Base-by-base conservation (phyloP, 306 rosid genomes). In the Hippophae rhamnoides region DNA sequence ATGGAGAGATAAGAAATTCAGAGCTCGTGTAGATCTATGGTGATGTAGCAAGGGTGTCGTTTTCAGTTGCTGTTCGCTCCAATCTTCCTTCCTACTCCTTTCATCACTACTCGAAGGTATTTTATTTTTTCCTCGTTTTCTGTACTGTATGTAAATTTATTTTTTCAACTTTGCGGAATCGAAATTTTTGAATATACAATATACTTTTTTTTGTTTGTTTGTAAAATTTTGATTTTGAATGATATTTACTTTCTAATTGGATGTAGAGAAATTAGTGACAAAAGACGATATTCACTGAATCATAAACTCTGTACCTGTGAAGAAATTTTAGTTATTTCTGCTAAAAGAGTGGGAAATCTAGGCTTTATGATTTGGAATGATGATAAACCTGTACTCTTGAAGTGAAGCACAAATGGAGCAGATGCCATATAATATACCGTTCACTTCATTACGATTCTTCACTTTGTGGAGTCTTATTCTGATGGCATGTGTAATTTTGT, bases 61-160 rank as follows among this genome's bases (percentile, higher is more conserved):
- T 75, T 73, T 75, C 82, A 10, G 74, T 82, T 38, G 59, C 84
- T 42, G 54, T 73, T 66, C 81, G 80, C 59, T 64, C 77, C 52
- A 56, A 43, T 69, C 44, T 84, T 63, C 60, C 73, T 13, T 25
- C 69, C 63, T 13, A 83, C 23, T 77, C 75, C 64, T 84, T 83
- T 64, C 76, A 55, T 10, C 60, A 47, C 57, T 50, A 43, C 72
- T 69, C 69, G 64, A 56, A 72, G 87, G 84, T 81, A 41, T 58
- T 47, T 51, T 57, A 47, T 67, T 67, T 38, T 6, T 7, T 69
- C 46, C 52, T 11, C 12, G 13, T 47, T 51, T 49, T 3, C 14
- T 31, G 38, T 31, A 31, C 38, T 31, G 38, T 31, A 31, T 31
- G 38, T 31, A 31, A 31, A 11, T 9, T 12, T 14, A 41, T 54